Conservation (phyloP, 441 rosid species). For the Adansonia rubrostipa region DNA sequence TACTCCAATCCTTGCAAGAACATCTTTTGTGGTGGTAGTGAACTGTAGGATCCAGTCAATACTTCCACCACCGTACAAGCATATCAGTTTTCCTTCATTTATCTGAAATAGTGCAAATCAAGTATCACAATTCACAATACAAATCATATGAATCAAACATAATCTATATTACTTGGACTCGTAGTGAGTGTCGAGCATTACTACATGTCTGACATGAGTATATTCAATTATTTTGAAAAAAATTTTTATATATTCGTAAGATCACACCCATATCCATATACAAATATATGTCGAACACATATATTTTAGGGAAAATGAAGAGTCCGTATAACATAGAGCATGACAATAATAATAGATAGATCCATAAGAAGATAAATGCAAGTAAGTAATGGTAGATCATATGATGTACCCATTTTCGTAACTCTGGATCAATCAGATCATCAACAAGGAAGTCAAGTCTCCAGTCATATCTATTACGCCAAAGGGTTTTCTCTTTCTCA, state of each 20-base stretch:
- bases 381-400: background rate
- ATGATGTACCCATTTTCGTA: constrained; percentile 36
- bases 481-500: constrained; percentile 33
- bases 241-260: too few relatives aligned
- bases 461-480: constrained; percentile 36
- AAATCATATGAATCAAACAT: background rate
- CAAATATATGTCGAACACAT: too few relatives aligned
- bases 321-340: too few relatives aligned
- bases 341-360: too few relatives aligned
- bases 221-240: too few relatives aligned
- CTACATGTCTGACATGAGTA: too few relatives aligned
- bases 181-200: too few relatives aligned
- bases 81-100: constrained; percentile 30
- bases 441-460: constrained; percentile 38
- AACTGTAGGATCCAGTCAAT: constrained; percentile 43
- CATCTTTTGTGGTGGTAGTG: constrained; percentile 28
- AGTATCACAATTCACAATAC: background rate
- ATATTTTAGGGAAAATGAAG: too few relatives aligned
- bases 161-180: too few relatives aligned
- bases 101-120: constrained; percentile 21
- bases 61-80: constrained; percentile 46
- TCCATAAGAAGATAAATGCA: too few relatives aligned
- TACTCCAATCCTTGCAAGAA: constrained; percentile 25
- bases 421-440: constrained; percentile 24
- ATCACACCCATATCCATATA: too few relatives aligned